phyloP scores from a whole-genome alignment of 768 basidiomycete genomes.

The Psilocybe sp. region DNA sequence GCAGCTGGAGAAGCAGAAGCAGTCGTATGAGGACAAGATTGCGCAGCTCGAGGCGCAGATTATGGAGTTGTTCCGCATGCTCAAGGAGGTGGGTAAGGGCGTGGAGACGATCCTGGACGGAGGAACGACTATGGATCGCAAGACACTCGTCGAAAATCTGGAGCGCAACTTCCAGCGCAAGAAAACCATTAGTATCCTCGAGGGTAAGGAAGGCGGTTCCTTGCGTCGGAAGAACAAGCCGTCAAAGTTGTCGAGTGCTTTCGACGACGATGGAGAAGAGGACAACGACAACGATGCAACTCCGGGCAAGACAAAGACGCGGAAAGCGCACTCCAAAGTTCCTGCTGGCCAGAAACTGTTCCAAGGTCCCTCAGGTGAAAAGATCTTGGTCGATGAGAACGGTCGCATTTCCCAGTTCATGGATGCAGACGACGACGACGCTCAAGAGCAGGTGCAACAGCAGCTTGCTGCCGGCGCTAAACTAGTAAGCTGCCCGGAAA shows the following conservation, averaged over 20 bases:
- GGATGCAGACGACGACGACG: constrained; percentile 84
- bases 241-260: constrained; percentile 12
- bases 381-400: constrained; percentile 37
- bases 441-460: constrained; percentile 84
- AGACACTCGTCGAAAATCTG: constrained; percentile 73
- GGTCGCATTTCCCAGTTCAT: constrained; percentile 79
- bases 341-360: constrained; percentile 27
- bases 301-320: constrained; percentile 50
- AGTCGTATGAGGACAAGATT: constrained; percentile 82
- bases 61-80: constrained; percentile 90
- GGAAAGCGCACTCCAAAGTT: constrained; percentile 28
- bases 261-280: constrained; percentile 43
- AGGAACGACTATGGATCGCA: constrained; percentile 71
- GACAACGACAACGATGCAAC: constrained; percentile 55
- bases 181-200: constrained; percentile 82
- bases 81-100: constrained; percentile 79
- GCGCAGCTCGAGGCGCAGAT: constrained; percentile 89
- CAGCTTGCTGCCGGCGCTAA: constrained; percentile 74
- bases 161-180: constrained; percentile 81
- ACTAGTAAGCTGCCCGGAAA: constrained; percentile 44
- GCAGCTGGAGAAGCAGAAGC: constrained; percentile 74
- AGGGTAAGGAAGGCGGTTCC: constrained; percentile 52
- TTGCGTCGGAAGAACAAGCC: constrained; percentile 28
- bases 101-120: constrained; percentile 73
- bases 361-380: constrained; percentile 29